Base-by-base conservation (phyloP, 2,329 filamentous ascomycete genomes). In the Thelonectria rubi region DNA sequence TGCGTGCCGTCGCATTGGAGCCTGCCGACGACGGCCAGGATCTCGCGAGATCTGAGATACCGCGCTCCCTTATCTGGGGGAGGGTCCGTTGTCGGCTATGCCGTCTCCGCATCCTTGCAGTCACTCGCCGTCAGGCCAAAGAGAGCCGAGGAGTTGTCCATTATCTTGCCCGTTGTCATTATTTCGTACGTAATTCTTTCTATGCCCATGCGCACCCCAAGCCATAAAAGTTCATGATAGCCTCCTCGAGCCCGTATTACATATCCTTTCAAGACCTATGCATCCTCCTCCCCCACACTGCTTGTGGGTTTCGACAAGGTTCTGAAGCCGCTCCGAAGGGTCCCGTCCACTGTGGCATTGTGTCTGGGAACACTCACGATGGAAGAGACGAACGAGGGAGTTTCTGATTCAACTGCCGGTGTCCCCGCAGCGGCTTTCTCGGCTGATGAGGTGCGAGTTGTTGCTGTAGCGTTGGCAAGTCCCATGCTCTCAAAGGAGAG, bases 231-330 rank as follows among this genome's bases (percentile, higher is more conserved):
- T 58, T 30, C 18, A 48, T 24, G 43, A 61, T 47, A 52, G 26
- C 54, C 12, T 32, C 32, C 50, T 17, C 18, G 30, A 47, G 40
- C 53, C 55, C 39, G 42, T 59, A 21, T 46, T 55, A 42, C 32
- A 34, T 21, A 42, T 55, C 42, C 47, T 43, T 43, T 46, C 50
- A 55, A 56, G 34, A 48, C 40, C 17, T 58, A 45, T 46, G 48
- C 52, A 21, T 37, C 42, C 37, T 58, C 57, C 57, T 69, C 69
- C 21, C 40, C 55, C 34, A 60, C 53, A 58, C 63, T 71, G 8
- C 32, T 61, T 4, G 68, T 69, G 37, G 55, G 55, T 42, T 66
- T 69, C 3, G 66, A 61, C 24, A 73, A 52, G 10, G 73, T 74
- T 42, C 43, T 64, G 60, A 75, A 75, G 5, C 69, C 66, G 26